Conservation (phyloP, 1,284 basidiomycete species). For the Singerocomus inundabilis region DNA sequence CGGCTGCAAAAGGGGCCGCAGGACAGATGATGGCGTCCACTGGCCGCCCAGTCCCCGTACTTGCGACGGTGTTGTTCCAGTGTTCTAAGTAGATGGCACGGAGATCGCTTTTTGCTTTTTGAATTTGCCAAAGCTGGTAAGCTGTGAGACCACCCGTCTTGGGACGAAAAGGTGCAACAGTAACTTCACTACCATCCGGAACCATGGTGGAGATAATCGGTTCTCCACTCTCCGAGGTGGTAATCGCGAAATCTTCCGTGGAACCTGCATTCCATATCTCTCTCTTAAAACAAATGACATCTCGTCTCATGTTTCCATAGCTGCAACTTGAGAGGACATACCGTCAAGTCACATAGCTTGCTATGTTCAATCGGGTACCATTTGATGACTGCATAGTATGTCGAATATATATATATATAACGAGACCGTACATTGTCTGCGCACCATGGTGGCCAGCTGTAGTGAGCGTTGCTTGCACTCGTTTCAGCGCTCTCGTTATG, state of each 20-base stretch:
- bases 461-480: conserved; percentile 55
- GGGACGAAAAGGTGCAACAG: conserved; percentile 20
- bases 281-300: conserved; percentile 25
- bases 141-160: conserved; percentile 35
- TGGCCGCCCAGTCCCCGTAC: conserved; percentile 59
- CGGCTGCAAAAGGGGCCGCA: conserved; percentile 49
- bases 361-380: conserved; percentile 45
- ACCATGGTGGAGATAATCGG: conserved; percentile 51
- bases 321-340: conserved; percentile 26
- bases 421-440: conserved; percentile 1
- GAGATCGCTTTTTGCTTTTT: conserved; percentile 44
- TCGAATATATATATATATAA: neutral
- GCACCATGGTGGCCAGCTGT: conserved; percentile 67
- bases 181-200: conserved; percentile 28
- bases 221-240: conserved; percentile 44
- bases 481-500: conserved; percentile 59
- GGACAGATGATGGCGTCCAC: conserved; percentile 65
- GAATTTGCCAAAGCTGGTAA: conserved; percentile 57
- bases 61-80: conserved; percentile 50
- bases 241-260: conserved; percentile 42
- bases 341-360: conserved; percentile 36
- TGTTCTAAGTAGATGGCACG: conserved; percentile 52
- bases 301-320: neutral
- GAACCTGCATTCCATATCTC: conserved; percentile 44
- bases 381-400: conserved; percentile 31